Base-by-base conservation (phyloP, 306 rosid genomes). In the Parietaria judaica region DNA sequence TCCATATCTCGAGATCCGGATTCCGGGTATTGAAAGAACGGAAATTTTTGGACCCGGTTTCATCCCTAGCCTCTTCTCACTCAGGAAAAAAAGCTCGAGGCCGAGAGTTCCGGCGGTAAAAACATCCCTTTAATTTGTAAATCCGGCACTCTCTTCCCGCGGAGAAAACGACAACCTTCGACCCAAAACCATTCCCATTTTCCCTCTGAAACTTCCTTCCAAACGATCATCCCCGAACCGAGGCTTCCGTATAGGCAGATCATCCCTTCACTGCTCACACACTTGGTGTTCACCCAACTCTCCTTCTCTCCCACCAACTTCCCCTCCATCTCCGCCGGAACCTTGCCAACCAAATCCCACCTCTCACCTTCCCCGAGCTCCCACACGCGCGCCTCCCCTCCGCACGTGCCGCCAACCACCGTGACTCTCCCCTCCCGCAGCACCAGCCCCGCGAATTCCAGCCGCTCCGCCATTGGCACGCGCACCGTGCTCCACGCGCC, bases 181-280 rank as follows among this genome's bases (percentile, higher is more conserved):
- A 79, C 64, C 96, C 96, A 81, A 80, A 52, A 8, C 91, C 97
- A 90, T 14, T 70, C 84, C 90, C 87, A 74, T 11, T 36, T 58
- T 55, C 43, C 54, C 16, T 61, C 78, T 7, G 60, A 54, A 43
- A 48, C 58, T 23, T 49, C 63, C 68, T 66, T 79, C 70, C 91
- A 79, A 64, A 76, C 64, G 13, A 83, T 75, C 95, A 87, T 81
- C 60, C 96, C 95, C 46, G 54, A 63, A 39, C 80, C 76, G 35
- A 90, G 71, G 3, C 80, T 84, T 36, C 75, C 79, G 37, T 83
- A 83, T 81, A 90, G 76, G 68, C 66, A 81, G 64, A 83, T 54
- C 61, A 17, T 67, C 69, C 61, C 76, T n/a, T 76, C 83, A 66
- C 64, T 61, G 0, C 83, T 86, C 16, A 73, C 96, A 63, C 95